phyloP scores from a whole-genome alignment of 2,329 filamentous ascomycete genomes.

The Penicillium sp. region DNA sequence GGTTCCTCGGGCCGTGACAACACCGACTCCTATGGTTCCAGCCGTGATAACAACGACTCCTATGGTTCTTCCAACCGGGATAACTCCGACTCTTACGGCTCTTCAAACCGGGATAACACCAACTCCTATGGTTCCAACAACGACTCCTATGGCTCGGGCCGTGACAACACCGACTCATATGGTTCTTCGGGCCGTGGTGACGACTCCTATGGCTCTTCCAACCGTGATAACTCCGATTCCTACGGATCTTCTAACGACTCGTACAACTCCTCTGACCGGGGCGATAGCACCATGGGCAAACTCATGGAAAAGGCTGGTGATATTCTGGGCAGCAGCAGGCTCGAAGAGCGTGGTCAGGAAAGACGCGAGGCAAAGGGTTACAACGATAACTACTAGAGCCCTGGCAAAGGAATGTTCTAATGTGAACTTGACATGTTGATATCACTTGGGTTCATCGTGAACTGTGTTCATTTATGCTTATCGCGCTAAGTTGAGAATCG shows the following conservation, averaged over 20 bases:
- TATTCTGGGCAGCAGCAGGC: not conserved
- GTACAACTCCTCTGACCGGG: slow-evolving; percentile 1
- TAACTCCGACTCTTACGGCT: not conserved
- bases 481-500: not conserved
- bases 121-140: not conserved
- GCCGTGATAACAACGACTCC: not conserved
- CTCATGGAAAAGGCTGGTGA: slow-evolving; percentile 5
- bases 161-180: not conserved
- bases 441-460: not conserved
- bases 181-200: not conserved
- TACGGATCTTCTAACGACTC: not conserved
- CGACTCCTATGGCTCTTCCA: not conserved
- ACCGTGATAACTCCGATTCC: not conserved
- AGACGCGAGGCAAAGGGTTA: not conserved
- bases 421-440: not conserved
- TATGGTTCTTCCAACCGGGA: not conserved
- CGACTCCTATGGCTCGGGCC: not conserved
- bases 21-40: not conserved
- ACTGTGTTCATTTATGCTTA: not conserved
- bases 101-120: not conserved
- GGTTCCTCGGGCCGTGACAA: not conserved
- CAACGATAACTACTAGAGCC: slow-evolving; percentile 1
- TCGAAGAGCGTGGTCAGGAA: slow-evolving; percentile 5
- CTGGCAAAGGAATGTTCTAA: not conserved
- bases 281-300: slow-evolving; percentile 4